These are phyloP conservation scores for Thozetella sp. DNA, from an alignment of 495 filamentous ascomycete species.

Conservation along the genomic window DNA sequence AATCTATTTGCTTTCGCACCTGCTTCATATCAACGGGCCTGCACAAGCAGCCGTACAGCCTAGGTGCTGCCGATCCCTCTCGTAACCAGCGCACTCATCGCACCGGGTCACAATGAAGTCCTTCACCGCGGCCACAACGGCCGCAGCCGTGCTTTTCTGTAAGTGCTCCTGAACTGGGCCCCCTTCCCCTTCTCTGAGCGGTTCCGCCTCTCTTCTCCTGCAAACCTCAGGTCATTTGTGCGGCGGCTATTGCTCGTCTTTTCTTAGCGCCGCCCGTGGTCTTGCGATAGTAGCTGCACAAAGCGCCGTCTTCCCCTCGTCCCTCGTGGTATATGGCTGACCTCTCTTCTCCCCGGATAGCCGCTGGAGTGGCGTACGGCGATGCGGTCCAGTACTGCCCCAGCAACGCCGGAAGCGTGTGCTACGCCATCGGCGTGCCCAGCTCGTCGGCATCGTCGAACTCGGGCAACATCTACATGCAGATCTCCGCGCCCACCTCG, in stretches of 20 bases:
- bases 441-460: conserved; percentile 37
- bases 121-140: neutral
- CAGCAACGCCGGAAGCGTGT: conserved; percentile 23
- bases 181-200: neutral
- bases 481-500: conserved; percentile 60
- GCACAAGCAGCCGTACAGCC: neutral
- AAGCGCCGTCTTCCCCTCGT: neutral
- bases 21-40: neutral
- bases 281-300: no score
- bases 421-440: conserved; percentile 49
- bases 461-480: conserved; percentile 62
- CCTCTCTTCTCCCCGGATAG: conserved; percentile 11
- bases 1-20: conserved; percentile 1
- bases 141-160: neutral
- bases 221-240: no score
- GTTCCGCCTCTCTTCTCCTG: neutral
- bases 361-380: conserved; percentile 14
- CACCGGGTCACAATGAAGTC: neutral
- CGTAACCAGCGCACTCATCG: neutral
- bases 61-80: neutral
- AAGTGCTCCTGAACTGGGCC: neutral
- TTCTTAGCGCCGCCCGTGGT: no score
- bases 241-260: no score
- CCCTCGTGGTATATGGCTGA: neutral
- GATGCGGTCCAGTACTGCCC: conserved; percentile 26